These are phyloP conservation scores for Aspergillus taichungensis DNA, from an alignment of 495 filamentous ascomycete species.

Conservation along the genomic window DNA sequence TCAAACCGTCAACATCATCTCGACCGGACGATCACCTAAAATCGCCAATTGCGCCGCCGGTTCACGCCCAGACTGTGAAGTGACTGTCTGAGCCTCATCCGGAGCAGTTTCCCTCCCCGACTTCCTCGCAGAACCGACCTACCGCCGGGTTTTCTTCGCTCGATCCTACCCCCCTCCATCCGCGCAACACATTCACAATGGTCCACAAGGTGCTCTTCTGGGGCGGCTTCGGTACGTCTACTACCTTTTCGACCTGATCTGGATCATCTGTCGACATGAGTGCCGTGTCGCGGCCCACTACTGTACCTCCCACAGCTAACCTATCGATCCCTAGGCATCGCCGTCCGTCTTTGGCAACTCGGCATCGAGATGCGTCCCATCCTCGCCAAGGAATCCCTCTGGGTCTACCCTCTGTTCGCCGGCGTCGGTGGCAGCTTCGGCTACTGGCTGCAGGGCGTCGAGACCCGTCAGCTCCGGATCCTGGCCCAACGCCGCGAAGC, in stretches of 20 bases:
- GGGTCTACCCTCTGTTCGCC: constrained; percentile 88
- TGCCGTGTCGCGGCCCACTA: background rate
- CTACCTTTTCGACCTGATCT: constrained; percentile 3
- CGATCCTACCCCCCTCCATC: constrained; percentile 1
- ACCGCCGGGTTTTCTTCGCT: background rate
- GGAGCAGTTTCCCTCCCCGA: background rate
- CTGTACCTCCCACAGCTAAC: background rate
- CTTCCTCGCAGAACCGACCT: background rate
- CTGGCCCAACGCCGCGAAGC: constrained; percentile 64
- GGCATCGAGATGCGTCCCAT: constrained; percentile 97
- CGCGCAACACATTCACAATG: constrained; percentile 24
- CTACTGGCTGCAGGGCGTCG: constrained; percentile 88
- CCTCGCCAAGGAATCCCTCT: constrained; percentile 66
- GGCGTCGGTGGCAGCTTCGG: constrained; percentile 82
- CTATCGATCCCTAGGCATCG: constrained; percentile 53
- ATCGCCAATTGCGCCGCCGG: constrained; percentile 5
- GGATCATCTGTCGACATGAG: background rate
- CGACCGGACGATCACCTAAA: constrained; percentile 11
- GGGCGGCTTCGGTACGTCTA: constrained; percentile 82
- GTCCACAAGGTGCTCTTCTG: constrained; percentile 89
- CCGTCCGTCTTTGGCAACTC: constrained; percentile 88
- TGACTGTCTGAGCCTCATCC: background rate
- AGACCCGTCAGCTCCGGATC: constrained; percentile 64
- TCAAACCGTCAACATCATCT: constrained; percentile 20
- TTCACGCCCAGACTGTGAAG: background rate